Conservation (phyloP, 495 filamentous ascomycete genomes). For the Aspergillus sclerotioniger region DNA sequence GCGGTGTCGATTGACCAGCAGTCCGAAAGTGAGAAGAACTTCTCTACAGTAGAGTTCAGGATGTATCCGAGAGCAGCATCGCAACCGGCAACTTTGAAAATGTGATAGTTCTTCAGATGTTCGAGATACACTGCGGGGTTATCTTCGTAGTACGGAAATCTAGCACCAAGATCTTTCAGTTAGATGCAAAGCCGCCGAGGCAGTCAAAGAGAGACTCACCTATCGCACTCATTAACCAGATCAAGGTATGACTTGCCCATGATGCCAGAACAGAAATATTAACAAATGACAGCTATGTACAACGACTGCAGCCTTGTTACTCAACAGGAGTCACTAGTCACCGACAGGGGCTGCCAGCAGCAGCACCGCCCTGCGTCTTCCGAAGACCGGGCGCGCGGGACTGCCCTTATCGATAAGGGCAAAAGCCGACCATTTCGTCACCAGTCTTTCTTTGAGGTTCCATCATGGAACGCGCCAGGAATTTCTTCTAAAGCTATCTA, state of each 20-base stretch:
- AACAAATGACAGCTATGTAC: neutral
- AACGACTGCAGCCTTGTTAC: neutral
- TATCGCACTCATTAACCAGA: constrained; percentile 60
- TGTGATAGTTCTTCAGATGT: constrained; percentile 51
- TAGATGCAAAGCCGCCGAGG: neutral
- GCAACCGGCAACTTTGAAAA: constrained; percentile 51
- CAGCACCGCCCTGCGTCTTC: neutral
- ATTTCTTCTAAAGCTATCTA: constrained; percentile 4
- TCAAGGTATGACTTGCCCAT: constrained; percentile 54
- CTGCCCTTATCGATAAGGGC: constrained; percentile 32
- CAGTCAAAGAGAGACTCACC: constrained; percentile 38
- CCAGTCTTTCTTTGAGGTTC: constrained; percentile 24
- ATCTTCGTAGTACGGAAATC: constrained; percentile 66
- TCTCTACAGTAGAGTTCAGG: constrained; percentile 52
- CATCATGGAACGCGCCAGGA: constrained; percentile 24
- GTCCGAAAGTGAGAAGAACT: constrained; percentile 51
- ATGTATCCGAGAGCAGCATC: constrained; percentile 62
- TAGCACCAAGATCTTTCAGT: constrained; percentile 24
- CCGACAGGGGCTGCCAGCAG: neutral
- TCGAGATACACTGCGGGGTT: constrained; percentile 49
- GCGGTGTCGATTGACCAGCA: constrained; percentile 52
- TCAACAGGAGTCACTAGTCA: too few relatives aligned
- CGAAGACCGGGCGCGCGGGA: neutral
- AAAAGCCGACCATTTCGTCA: constrained; percentile 24
- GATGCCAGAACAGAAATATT: neutral